Evolutionary conservation across 768 basidiomycete genomes (phyloP).

Genomic region (Tulasnella sp.): DNA sequence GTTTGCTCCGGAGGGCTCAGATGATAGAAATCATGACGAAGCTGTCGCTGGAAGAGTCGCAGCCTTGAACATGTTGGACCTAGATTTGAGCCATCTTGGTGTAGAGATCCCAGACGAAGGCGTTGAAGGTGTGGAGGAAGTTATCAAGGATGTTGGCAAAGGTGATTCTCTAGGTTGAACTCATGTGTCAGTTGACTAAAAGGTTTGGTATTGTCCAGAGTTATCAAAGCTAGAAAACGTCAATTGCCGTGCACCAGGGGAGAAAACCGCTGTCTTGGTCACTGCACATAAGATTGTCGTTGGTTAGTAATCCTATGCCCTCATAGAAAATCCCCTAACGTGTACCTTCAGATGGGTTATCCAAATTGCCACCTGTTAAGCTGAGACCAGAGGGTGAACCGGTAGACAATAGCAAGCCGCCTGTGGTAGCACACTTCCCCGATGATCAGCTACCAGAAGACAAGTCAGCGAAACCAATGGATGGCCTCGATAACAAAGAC

Average conservation of each 20-base stretch:
- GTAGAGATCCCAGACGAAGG: constrained; percentile 48
- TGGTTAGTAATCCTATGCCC: constrained; percentile 36
- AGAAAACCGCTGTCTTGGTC: constrained; percentile 72
- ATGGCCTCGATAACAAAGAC: no score
- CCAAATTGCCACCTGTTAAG: constrained; percentile 56
- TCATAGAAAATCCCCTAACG: constrained; percentile 5
- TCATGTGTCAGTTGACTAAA: constrained; percentile 1
- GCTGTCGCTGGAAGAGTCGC: constrained; percentile 79
- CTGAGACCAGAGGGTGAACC: constrained; percentile 50
- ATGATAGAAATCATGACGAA: constrained; percentile 80
- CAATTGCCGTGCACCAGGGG: constrained; percentile 45
- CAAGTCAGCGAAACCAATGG: background rate
- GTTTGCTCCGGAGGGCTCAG: constrained; percentile 60
- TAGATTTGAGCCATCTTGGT: constrained; percentile 79
- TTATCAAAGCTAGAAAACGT: constrained; percentile 39
- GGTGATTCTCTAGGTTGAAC: constrained; percentile 31
- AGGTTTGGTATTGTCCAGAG: constrained; percentile 27
- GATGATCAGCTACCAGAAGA: no score
- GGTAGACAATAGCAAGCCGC: constrained; percentile 27
- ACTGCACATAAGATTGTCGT: constrained; percentile 76
- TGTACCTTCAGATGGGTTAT: constrained; percentile 47
- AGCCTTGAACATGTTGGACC: constrained; percentile 81
- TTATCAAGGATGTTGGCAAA: constrained; percentile 64
- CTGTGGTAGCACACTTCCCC: constrained; percentile 13
- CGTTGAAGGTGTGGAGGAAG: constrained; percentile 33